Evolutionary conservation across 768 basidiomycete species (phyloP).

Genomic region (Nidularia sp.): DNA sequence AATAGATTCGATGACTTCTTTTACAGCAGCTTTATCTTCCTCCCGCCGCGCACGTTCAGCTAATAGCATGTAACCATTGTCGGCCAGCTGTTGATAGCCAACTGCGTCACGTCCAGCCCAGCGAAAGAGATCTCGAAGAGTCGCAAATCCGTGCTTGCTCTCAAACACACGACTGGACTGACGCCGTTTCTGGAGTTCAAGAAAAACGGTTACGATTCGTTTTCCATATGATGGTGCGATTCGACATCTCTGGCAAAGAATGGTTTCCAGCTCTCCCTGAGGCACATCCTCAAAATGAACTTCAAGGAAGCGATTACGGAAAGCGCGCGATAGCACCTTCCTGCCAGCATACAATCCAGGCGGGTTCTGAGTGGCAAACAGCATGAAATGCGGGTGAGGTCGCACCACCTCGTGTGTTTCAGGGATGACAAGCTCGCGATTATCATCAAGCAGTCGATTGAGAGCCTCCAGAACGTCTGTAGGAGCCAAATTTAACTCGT

Average conservation of each 20-base stretch:
- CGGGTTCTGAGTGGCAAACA: constrained; percentile 98
- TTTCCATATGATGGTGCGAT: constrained; percentile 94
- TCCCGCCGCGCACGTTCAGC: constrained; percentile 83
- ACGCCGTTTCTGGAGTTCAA: constrained; percentile 86
- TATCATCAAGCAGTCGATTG: constrained; percentile 95
- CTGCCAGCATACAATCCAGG: constrained; percentile 93
- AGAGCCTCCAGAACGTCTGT: constrained; percentile 97
- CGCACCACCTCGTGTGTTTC: constrained; percentile 93
- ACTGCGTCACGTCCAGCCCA: constrained; percentile 93
- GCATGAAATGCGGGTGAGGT: constrained; percentile 94
- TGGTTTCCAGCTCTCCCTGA: constrained; percentile 87
- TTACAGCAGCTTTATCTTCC: constrained; percentile 87
- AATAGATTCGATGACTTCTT: constrained; percentile 85
- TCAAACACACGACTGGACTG: constrained; percentile 93
- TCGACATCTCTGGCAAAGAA: constrained; percentile 86
- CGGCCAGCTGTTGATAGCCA: constrained; percentile 88
- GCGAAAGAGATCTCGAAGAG: constrained; percentile 92
- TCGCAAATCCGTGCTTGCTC: constrained; percentile 95
- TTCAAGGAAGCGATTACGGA: constrained; percentile 95
- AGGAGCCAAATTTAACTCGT: constrained; percentile 95
- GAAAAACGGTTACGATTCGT: constrained; percentile 88
- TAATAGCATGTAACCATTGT: constrained; percentile 96
- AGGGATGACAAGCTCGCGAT: constrained; percentile 91
- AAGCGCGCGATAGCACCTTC: constrained; percentile 92
- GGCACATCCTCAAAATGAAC: constrained; percentile 98